A percentile compares a stretch with the other conserved stretches of the same genome.
Evolutionary conservation across 441 rosid genomes (phyloP).

Genomic region (Breynia disticha): DNA sequence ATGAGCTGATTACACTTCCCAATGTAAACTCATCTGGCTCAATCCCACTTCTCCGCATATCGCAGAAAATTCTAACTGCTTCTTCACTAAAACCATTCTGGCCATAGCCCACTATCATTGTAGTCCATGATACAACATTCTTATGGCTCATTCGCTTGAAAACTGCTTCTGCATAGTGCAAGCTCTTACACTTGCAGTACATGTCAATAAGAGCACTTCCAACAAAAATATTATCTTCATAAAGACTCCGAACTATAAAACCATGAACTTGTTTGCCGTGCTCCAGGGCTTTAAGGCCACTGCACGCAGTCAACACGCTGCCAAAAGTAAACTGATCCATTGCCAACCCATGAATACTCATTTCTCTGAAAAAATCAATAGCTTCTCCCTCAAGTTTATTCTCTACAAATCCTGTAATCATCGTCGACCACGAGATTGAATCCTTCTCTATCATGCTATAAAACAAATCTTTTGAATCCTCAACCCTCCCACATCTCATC

Average conservation of each 20-base stretch:
- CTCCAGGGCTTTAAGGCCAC: slow-evolving; percentile 40
- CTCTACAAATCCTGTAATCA: slow-evolving; percentile 70
- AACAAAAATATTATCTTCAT: slow-evolving; percentile 53
- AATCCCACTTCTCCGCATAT: slow-evolving; percentile 71
- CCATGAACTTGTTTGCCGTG: slow-evolving; percentile 76
- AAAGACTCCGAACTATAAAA: slow-evolving; percentile 42
- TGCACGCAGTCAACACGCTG: slow-evolving; percentile 79
- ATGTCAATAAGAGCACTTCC: slow-evolving; percentile 94
- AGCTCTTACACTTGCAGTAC: slow-evolving; percentile 71
- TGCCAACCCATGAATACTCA: slow-evolving; percentile 47
- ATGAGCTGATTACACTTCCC: slow-evolving; percentile 82
- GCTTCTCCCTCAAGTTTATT: slow-evolving; percentile 66
- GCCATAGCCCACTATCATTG: slow-evolving; percentile 90
- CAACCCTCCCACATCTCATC: slow-evolving; percentile 58
- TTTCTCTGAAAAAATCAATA: slow-evolving; percentile 46
- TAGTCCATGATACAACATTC: slow-evolving; percentile 94
- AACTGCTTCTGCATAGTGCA: slow-evolving; percentile 54
- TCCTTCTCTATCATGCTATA: slow-evolving; percentile 57
- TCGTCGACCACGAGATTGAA: slow-evolving; percentile 76
- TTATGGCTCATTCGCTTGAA: slow-evolving; percentile 51
- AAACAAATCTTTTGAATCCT: slow-evolving; percentile 50
- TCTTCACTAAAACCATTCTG: slow-evolving; percentile 73
- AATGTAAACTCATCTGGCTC: slow-evolving; percentile 78
- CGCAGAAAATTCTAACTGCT: slow-evolving; percentile 53
- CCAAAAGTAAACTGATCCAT: slow-evolving; percentile 91